Evolutionary conservation across 768 basidiomycete genomes (phyloP), one percentile per base, ranked within the genome.

Genomic region (Hortiboletus flavorubellus): DNA sequence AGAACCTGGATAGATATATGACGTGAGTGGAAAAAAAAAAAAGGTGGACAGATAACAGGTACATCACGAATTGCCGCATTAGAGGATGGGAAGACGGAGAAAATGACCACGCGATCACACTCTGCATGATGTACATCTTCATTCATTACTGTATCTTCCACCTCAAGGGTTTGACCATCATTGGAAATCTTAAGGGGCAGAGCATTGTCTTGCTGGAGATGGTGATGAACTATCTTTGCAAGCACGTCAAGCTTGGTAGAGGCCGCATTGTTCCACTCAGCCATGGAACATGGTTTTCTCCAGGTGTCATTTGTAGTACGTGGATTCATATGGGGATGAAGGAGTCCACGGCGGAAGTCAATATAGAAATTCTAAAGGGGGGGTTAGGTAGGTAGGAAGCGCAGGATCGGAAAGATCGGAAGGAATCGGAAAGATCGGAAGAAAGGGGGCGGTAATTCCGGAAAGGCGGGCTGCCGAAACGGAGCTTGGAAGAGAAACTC

Each of bases 251-350:
- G 37, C 15, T 53, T 53, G 3, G 34, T 52, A 1, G 29, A 52
- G 1, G 35, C 26, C 1, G 1, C 12, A 5, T 2, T 15, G 5
- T 49, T 12, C 52, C 52, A 54, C 9, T 39, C 5, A 2, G 5
- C 4, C 0, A 47, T 4, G 3, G 2, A 21, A 21, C 2, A 2
- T 1, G 23, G 26, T 18, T 16, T 46, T 18, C 23, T 5, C 35
- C 49, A 47, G 4, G 6, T 2, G 1, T 30, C 37, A 6, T 8
- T 34, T 0, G 14, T 37, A 8, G 6, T 5, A 21, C 10, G 34
- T 2, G 46, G 52, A 15, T 57, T 57, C 52, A 57, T 49, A 6
- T 49, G 18, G 0, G 56, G 53, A 16, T 58, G 53, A 0, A 58
- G 44, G 0, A 58, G 15, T 1, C 53, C 43, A 23, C 39, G 26